Base-by-base conservation (phyloP, 2,329 filamentous ascomycete species). In the Aspergillus alliaceus region DNA sequence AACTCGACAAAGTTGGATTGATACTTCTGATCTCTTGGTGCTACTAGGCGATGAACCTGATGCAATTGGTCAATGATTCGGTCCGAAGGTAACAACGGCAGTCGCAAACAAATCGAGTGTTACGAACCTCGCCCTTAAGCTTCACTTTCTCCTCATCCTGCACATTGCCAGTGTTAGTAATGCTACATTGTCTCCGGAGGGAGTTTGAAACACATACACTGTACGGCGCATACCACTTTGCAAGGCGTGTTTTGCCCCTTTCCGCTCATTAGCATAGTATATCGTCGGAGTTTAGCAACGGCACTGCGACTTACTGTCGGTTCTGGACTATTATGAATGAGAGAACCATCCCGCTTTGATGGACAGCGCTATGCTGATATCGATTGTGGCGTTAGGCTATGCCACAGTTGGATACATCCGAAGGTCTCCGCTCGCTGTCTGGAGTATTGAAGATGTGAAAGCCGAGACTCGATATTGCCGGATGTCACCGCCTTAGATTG, bases 1-100 rank as follows among this genome's bases (percentile, higher is more conserved):
- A 88, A 88, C 68, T 99, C 95, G 83, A 99, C 95, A 72, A 99
- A 99, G 81, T 99, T 99, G 79, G 92, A 96, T 76, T 99, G 95
- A 82, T 99, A 96, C 75, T 99, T 99, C 75, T 99, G 95, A 78
- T 99, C 95, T 72, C 95, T 90, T 6, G 95, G 95, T 0, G 95
- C 95, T 60, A 99, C 93, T 66, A 99, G 91, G 62, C 95, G 93
- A 83, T 99, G 95, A 69, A 98, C 90, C 89, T 92, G 67, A 47
- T 56, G 59, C 18, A 48, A 49, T 24, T 48, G 18, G 44, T 65
- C 59, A 58, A 58, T 54, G 39, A 14, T 52, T 40, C 24, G 25
- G 37, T 20, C 24, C 39, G 6, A 35, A 5, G 20, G 37, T 15
- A n/a, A n/a, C 39, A 25, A 42, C 15, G 27, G 18, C 34, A 53